Percentiles rank a stretch among this genome's conserved stretches.
phyloP scores from a whole-genome alignment of 257 asterid genomes.

The Penstemon newberryi region DNA sequence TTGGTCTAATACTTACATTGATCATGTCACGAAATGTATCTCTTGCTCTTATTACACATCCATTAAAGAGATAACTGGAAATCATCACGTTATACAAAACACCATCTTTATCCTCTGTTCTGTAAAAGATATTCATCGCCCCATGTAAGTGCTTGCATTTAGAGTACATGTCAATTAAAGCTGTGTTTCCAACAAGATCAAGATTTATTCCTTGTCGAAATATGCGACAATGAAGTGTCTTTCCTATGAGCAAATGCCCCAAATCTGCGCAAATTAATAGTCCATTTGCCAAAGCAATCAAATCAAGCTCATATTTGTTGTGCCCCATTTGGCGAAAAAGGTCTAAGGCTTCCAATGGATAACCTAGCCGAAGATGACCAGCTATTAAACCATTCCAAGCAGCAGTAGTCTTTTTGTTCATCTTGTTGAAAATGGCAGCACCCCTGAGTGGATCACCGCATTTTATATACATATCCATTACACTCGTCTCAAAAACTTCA shows the following conservation, averaged over 20 bases:
- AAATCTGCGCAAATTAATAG: slow-evolving; percentile 46
- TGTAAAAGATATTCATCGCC: slow-evolving; percentile 39
- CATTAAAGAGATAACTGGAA: slow-evolving; percentile 45
- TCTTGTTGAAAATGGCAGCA: slow-evolving; percentile 29
- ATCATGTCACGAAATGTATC: slow-evolving; percentile 44
- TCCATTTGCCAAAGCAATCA: slow-evolving; percentile 52
- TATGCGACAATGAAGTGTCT: slow-evolving; percentile 47
- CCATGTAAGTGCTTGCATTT: slow-evolving; percentile 43
- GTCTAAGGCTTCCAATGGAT: slow-evolving; percentile 36
- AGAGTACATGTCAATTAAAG: slow-evolving; percentile 54
- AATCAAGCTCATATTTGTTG: slow-evolving; percentile 38
- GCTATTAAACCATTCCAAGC: slow-evolving; percentile 55
- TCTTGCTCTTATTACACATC: slow-evolving; percentile 35
- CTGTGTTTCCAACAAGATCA: slow-evolving; percentile 53
- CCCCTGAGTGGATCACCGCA: slow-evolving; percentile 42
- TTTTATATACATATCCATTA: slow-evolving; percentile 57
- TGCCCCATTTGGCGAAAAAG: slow-evolving; percentile 44
- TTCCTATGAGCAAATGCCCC: slow-evolving; percentile 45
- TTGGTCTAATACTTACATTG: slow-evolving; percentile 30
- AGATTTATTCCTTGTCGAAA: slow-evolving; percentile 38
- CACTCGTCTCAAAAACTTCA: slow-evolving; percentile 54
- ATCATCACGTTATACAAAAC: slow-evolving; percentile 54
- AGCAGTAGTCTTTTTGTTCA: slow-evolving; percentile 36
- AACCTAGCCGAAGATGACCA: slow-evolving; percentile 44
- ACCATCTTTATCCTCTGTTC: slow-evolving; percentile 38